Base-by-base conservation (phyloP, 805 yeast species). In the Wickerhamiella galacta region DNA sequence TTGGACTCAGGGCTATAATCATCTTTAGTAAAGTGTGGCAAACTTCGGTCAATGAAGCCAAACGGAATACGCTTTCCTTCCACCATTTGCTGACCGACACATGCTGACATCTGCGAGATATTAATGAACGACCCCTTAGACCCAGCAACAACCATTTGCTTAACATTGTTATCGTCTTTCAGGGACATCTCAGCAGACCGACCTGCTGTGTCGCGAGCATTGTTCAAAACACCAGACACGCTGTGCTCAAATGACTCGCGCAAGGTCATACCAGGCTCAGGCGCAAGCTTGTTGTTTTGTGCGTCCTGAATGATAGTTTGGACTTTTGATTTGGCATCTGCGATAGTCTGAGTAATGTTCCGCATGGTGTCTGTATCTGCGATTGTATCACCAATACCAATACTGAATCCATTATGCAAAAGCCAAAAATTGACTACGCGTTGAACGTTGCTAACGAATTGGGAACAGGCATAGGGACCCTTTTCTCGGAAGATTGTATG, bases 21-120 rank as follows among this genome's bases (percentile, higher is more conserved):
- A 61, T 90, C 98, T 57, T 90, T 90, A 6, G 96, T 83, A 56
- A 90, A 90, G 58, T 90, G 99, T 9, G 99, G 99, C 50, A 90
- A 64, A 2, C 95, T 75, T 61, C 99, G 77, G 56, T 90, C 96
- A 25, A 82, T 74, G 53, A 90, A 90, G 28, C 99, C 99, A 48
- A 80, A 90, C 16, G 95, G 92, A 62, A 90, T 87, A 70, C 99
- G 93, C 58, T 81, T 90, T 71, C 99, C 99, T 63, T 90, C 98
- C 29, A 90, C 98, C 60, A 93, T 90, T 56, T 90, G 99, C 60
- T 90, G 99, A 49, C 98, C 98, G 19, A 90, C 98, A 77, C 98
- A 90, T 8, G 98, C 98, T 25, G 95, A 83, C 98, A 90, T 90
- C 63, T 85, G 96, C 16, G 99, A 93, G 55, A 90, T 90, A 57